phyloP scores from a whole-genome alignment of 1,284 basidiomycete species.

The Leccinum insolens region DNA sequence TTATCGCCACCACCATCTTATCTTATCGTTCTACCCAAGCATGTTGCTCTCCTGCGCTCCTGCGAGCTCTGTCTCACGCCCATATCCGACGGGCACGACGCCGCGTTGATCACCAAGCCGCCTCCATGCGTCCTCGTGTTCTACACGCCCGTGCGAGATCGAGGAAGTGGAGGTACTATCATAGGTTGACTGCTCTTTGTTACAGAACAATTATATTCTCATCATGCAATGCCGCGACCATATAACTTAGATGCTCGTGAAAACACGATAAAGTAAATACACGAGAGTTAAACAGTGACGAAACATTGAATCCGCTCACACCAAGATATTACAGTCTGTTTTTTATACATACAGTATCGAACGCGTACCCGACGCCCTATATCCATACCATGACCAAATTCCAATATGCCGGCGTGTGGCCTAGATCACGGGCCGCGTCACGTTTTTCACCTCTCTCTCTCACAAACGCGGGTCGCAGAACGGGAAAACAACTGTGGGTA shows the following conservation, averaged over 20 bases:
- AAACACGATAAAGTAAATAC: no score
- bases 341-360: no score
- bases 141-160: slow-evolving; percentile 52
- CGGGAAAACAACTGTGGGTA: neutral
- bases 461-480: neutral
- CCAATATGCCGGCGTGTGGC: neutral
- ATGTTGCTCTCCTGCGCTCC: slow-evolving; percentile 80
- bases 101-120: slow-evolving; percentile 11
- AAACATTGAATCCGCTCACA: no score
- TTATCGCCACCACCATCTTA: neutral
- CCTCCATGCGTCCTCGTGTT: slow-evolving; percentile 80
- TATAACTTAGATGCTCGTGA: no score
- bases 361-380: no score
- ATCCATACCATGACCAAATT: no score
- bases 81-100: slow-evolving; percentile 1
- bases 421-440: slow-evolving; percentile 1
- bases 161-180: no score
- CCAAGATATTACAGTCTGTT: no score
- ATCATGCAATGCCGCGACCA: no score
- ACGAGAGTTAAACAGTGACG: no score
- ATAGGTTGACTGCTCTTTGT: no score
- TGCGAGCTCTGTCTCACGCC: slow-evolving; percentile 55
- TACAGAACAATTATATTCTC: no score
- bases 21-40: slow-evolving; percentile 46
- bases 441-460: neutral